Evolutionary conservation across 148 eudicot genomes (phyloP), one percentile per base, ranked within the genome.

Genomic region (Talinum fruticosum): DNA sequence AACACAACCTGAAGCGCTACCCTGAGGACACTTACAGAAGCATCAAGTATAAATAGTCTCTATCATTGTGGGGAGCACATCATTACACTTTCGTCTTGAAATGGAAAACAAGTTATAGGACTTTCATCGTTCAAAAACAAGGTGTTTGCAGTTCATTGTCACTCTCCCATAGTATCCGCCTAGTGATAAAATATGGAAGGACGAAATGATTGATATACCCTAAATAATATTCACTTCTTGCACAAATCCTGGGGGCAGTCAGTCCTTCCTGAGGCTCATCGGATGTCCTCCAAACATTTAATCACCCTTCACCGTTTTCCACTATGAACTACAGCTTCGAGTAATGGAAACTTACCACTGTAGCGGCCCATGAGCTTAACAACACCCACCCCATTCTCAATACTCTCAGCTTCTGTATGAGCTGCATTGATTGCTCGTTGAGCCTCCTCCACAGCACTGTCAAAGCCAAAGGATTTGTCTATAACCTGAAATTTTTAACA

Each of bases 311-410:
- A 34, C 19, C n/a, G 66, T 7, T 36, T 16, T n/a, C 24, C 32
- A 75, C 19, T 19, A 38, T 76, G 45, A 38, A 54, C 28, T 30
- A 68, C 53, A 69, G 18, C 21, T 70, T n/a, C 49, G n/a, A 62
- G 23, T 10, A 29, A 68, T 28, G n/a, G 47, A 24, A 66, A 72
- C 82, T 79, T 45, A 82, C 85, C 85, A 71, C 85, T 71, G 71
- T 78, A 80, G 74, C 88, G 86, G 51, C 88, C 88, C 88, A 86
- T 86, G 69, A 86, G 77, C 82, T 86, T 86, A 44, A 86, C 88
- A 37, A 84, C 79, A 21, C 88, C 88, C 21, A 86, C 71, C 28
- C 88, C 88, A 76, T 86, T 70, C 68, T 83, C 86, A 19, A 69
- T 79, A 67, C 88, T 84, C 68, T 77, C 85, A 45, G 88, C 83